Evolutionary conservation across 139 green algal genomes (phyloP).

Genomic region (Penium margaritaceum): DNA sequence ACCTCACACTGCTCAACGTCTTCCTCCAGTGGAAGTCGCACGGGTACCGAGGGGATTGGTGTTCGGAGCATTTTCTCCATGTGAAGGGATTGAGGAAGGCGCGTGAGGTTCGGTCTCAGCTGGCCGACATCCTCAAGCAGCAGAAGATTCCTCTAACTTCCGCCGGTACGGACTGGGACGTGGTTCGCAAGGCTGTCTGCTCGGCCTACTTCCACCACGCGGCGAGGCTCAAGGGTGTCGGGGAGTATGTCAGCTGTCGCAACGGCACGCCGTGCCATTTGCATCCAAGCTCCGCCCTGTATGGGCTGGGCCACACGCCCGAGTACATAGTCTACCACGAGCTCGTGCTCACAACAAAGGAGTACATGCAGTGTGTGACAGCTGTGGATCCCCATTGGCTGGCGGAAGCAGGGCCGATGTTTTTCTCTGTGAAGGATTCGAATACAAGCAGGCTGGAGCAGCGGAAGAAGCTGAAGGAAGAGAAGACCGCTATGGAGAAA

Average conservation of each 20-base stretch:
- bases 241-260: slow-evolving; percentile 83
- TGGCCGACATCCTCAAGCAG: slow-evolving; percentile 90
- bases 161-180: slow-evolving; percentile 80
- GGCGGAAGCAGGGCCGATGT: slow-evolving; percentile 88
- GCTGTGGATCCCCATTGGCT: slow-evolving; percentile 94
- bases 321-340: slow-evolving; percentile 85
- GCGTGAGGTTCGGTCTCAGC: slow-evolving; percentile 52
- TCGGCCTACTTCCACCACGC: slow-evolving; percentile 93
- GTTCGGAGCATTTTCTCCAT: slow-evolving; percentile 87
- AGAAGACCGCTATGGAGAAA: slow-evolving; percentile 52
- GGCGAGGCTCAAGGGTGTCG: slow-evolving; percentile 85
- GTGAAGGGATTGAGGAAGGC: slow-evolving; percentile 84
- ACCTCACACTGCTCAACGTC: slow-evolving; percentile 92
- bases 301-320: slow-evolving; percentile 83
- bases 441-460: slow-evolving; percentile 70
- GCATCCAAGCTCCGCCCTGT: slow-evolving; percentile 80
- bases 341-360: slow-evolving; percentile 56
- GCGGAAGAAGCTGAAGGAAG: slow-evolving; percentile 63
- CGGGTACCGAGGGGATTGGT: slow-evolving; percentile 80
- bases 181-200: slow-evolving; percentile 90
- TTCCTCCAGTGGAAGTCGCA: slow-evolving; percentile 98
- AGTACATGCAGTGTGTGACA: slow-evolving; percentile 63
- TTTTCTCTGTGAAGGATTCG: slow-evolving; percentile 86
- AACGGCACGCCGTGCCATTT: slow-evolving; percentile 77
- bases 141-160: slow-evolving; percentile 69